Conservation (phyloP, 768 basidiomycete species). For the Tricholoma sp. region DNA sequence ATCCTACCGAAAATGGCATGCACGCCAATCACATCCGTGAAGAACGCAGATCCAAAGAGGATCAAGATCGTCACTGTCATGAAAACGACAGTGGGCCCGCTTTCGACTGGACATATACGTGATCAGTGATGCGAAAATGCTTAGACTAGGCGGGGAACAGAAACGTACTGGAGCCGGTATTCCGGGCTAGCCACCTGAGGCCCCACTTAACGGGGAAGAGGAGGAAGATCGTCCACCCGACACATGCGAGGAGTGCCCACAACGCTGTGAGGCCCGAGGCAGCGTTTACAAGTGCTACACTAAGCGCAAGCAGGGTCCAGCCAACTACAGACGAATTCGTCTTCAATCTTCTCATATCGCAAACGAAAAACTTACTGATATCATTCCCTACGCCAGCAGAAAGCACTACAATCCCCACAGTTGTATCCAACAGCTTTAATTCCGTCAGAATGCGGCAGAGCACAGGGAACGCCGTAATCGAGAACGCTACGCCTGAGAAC, state of each 20-base stretch:
- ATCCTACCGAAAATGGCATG: constrained; percentile 80
- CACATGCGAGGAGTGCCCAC: constrained; percentile 74
- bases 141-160: not conserved
- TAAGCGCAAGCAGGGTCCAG: constrained; percentile 86
- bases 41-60: constrained; percentile 83
- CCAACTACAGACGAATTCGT: constrained; percentile 38
- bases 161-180: constrained; percentile 64
- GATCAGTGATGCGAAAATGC: not conserved
- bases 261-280: constrained; percentile 78
- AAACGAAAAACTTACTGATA: constrained; percentile 40
- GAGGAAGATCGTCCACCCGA: constrained; percentile 78
- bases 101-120: constrained; percentile 40
- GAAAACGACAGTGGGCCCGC: constrained; percentile 81
- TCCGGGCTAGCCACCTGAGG: constrained; percentile 67
- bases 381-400: constrained; percentile 91
- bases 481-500: constrained; percentile 88
- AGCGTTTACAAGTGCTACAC: constrained; percentile 89
- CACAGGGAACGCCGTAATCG: constrained; percentile 84
- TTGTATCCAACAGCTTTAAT: constrained; percentile 85
- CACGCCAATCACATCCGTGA: constrained; percentile 90
- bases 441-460: constrained; percentile 86
- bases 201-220: constrained; percentile 58
- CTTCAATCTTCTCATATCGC: not conserved
- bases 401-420: constrained; percentile 88
- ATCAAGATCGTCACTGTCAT: constrained; percentile 82